Conservation (phyloP, 1,284 basidiomycete genomes). For the Polyporus tsugae region DNA sequence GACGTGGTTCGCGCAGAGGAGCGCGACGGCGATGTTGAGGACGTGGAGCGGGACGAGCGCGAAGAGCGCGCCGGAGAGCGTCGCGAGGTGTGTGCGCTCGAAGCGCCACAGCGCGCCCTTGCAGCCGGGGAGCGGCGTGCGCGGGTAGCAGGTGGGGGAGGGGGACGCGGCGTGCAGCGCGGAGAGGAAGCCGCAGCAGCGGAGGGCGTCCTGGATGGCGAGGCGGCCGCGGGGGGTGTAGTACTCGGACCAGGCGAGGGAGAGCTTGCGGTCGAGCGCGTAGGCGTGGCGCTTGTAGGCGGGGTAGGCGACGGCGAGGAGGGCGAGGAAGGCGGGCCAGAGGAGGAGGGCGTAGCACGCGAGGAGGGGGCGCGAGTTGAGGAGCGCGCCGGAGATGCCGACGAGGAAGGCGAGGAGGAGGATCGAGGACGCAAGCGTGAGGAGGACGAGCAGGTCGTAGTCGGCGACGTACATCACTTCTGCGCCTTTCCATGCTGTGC, state of each 20-base stretch:
- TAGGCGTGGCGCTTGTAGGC: slow-evolving; percentile 76
- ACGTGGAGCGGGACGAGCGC: slow-evolving; percentile 72
- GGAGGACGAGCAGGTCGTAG: slow-evolving; percentile 65
- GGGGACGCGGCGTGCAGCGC: slow-evolving; percentile 70
- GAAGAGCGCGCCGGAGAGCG: slow-evolving; percentile 69
- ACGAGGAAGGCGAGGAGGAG: slow-evolving; percentile 70
- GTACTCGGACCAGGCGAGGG: slow-evolving; percentile 74
- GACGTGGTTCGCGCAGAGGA: slow-evolving; percentile 80
- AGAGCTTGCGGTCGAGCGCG: slow-evolving; percentile 77
- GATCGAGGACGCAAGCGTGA: slow-evolving; percentile 66
- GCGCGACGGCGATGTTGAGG: slow-evolving; percentile 65
- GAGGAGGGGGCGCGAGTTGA: slow-evolving; percentile 79
- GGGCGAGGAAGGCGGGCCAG: slow-evolving; percentile 71
- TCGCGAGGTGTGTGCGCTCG: slow-evolving; percentile 61
- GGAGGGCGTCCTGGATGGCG: slow-evolving; percentile 71
- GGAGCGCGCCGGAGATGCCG: slow-evolving; percentile 71
- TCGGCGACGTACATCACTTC: slow-evolving; percentile 64
- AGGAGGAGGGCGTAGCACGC: slow-evolving; percentile 76
- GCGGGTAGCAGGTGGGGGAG: slow-evolving; percentile 71
- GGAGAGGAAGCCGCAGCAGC: slow-evolving; percentile 79
- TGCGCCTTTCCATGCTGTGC: slow-evolving; percentile 60
- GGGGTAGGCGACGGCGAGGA: slow-evolving; percentile 74
- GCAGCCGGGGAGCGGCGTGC: slow-evolving; percentile 74
- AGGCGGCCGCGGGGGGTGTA: slow-evolving; percentile 66
- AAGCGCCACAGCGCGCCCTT: slow-evolving; percentile 70